Evolutionary conservation across 306 rosid genomes (phyloP).

Genomic region (Prunus persica): Prunus_persica_NCBIv2 NC_034011.1:13663501-13664000

Average conservation of each 20-base stretch:
- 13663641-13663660: conserved; percentile 69
- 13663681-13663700: conserved; percentile 55
- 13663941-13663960: conserved; percentile 30
- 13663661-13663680: conserved; percentile 70
- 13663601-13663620: conserved; percentile 65
- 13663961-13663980: conserved; percentile 33
- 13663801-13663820: conserved; percentile 45
- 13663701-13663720: conserved; percentile 49
- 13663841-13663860: conserved; percentile 42
- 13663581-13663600: conserved; percentile 55
- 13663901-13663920: conserved; percentile 41
- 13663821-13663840: conserved; percentile 33
- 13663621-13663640: conserved; percentile 79
- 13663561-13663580: conserved; percentile 18
- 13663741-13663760: not conserved
- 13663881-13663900: conserved; percentile 42
- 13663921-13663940: conserved; percentile 38
- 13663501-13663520: not conserved
- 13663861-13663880: conserved; percentile 36
- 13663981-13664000: conserved; percentile 43
- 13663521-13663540: not conserved
- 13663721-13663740: not conserved
- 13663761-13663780: not conserved
- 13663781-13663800: not conserved
- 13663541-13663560: not conserved